Evolutionary conservation across 1,284 basidiomycete species (phyloP).

Genomic region (Rugosomyces carneus): DNA sequence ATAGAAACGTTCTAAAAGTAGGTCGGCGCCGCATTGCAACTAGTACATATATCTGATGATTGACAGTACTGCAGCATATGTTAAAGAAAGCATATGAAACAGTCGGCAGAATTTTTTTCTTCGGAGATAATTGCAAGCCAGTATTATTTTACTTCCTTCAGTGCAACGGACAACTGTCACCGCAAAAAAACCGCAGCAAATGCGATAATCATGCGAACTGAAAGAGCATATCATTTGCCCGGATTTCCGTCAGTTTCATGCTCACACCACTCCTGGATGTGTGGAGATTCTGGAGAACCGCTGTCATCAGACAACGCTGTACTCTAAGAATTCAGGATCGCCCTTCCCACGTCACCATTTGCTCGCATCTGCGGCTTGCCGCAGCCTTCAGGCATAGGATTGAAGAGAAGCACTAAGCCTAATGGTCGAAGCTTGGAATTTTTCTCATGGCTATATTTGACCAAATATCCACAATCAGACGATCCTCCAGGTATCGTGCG

Average conservation of each 20-base stretch:
- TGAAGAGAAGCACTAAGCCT: neutral
- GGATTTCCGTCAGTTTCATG: neutral
- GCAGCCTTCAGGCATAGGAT: constrained; percentile 1
- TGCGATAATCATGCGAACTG: neutral
- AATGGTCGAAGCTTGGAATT: neutral
- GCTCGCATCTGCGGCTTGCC: neutral
- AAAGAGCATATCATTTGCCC: neutral
- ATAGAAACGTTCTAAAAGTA: constrained; percentile 20
- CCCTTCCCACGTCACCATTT: neutral
- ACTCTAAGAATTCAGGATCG: constrained; percentile 19
- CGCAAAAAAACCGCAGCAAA: neutral
- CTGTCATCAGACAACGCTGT: constrained; percentile 1
- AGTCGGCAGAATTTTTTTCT: neutral
- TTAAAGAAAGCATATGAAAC: neutral
- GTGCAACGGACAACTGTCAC: neutral
- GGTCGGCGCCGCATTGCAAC: neutral
- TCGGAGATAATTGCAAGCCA: neutral
- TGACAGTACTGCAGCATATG: neutral
- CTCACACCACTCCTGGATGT: neutral
- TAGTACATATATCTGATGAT: neutral
- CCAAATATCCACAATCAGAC: neutral
- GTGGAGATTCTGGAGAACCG: neutral
- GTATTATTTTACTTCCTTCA: too few relatives aligned
- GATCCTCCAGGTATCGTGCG: neutral
- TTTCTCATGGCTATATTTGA: neutral